Percentiles rank a stretch among this genome's conserved stretches.
These are phyloP conservation scores for Cyclocybe aegerita DNA, from an alignment of 768 basidiomycete species.

Conservation along the genomic window DNA sequence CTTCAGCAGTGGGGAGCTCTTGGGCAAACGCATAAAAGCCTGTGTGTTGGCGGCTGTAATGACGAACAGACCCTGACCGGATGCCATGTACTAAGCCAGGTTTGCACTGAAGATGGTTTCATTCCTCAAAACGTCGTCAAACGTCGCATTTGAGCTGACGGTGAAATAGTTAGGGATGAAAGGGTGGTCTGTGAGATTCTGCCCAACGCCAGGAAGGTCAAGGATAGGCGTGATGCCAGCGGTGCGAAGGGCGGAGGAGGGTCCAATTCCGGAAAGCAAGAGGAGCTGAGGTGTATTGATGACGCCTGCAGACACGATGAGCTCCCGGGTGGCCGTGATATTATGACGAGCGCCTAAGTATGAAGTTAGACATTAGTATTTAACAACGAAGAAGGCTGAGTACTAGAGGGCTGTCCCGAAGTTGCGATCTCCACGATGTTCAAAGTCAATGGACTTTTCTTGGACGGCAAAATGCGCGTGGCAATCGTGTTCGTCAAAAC, in stretches of 20 bases:
- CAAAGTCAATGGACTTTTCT: not conserved
- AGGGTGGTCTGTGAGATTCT: conserved; percentile 36
- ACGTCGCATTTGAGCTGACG: conserved; percentile 26
- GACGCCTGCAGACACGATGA: conserved; percentile 31
- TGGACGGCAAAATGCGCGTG: conserved; percentile 11
- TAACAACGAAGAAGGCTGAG: not conserved
- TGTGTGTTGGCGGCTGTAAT: conserved; percentile 21
- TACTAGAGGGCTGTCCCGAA: not conserved
- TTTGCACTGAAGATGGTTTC: conserved; percentile 13
- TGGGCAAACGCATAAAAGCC: conserved; percentile 20
- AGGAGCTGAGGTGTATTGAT: conserved; percentile 30
- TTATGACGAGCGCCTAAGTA: not conserved
- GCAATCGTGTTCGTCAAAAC: conserved; percentile 17
- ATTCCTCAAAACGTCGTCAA: conserved; percentile 23
- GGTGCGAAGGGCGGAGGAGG: conserved; percentile 10
- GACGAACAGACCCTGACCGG: conserved; percentile 20
- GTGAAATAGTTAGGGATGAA: conserved; percentile 22
- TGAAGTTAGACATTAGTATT: not conserved
- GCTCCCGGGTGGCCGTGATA: conserved; percentile 25
- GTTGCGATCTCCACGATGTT: conserved; percentile 1
- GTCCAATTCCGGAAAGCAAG: conserved; percentile 30
- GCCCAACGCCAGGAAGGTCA: conserved; percentile 34
- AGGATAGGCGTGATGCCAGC: conserved; percentile 27
- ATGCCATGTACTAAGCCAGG: conserved; percentile 21
- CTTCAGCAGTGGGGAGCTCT: conserved; percentile 18